Conservation (phyloP, 2,329 filamentous ascomycete genomes). For the Aaosphaeria pasadenensis region DNA sequence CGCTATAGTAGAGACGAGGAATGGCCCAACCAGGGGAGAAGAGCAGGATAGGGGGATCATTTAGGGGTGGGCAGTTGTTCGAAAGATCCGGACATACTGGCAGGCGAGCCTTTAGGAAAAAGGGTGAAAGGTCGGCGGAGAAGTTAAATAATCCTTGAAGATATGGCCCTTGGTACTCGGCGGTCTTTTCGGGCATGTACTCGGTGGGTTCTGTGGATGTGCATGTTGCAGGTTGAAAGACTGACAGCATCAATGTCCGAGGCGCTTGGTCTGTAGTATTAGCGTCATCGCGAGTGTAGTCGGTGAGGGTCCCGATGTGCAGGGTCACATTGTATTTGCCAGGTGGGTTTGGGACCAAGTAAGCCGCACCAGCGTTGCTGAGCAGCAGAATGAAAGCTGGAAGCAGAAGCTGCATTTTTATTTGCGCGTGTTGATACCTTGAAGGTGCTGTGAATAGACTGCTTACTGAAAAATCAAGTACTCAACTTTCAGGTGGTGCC, state of each 20-base stretch:
- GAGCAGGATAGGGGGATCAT: slow-evolving; percentile 26
- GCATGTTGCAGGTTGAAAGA: slow-evolving; percentile 17
- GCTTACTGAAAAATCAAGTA: too few relatives aligned
- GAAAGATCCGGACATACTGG: slow-evolving; percentile 10
- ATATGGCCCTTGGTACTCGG: slow-evolving; percentile 13
- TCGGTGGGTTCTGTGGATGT: slow-evolving; percentile 7
- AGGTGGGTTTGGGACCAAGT: slow-evolving; percentile 11
- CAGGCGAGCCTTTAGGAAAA: slow-evolving; percentile 16
- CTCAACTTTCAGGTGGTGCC: too few relatives aligned
- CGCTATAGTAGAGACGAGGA: slow-evolving; percentile 42
- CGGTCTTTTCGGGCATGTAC: slow-evolving; percentile 18
- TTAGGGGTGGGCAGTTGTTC: slow-evolving; percentile 6
- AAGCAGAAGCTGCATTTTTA: slow-evolving; percentile 8
- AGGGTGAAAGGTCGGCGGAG: slow-evolving; percentile 11
- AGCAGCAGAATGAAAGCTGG: slow-evolving; percentile 7
- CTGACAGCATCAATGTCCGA: slow-evolving; percentile 14
- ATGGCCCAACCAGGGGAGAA: slow-evolving; percentile 45
- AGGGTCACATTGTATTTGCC: slow-evolving; percentile 16
- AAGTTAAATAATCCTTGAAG: slow-evolving; percentile 12
- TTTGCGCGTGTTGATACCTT: background rate
- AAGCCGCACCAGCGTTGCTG: slow-evolving; percentile 8
- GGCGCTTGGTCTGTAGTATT: slow-evolving; percentile 4
- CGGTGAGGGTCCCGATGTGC: slow-evolving; percentile 3
- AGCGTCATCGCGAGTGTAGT: slow-evolving; percentile 12
- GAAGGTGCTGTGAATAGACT: too few relatives aligned